phyloP scores from a whole-genome alignment of 192 early-diverging fungal genomes.

The Physocladia obscura region DNA sequence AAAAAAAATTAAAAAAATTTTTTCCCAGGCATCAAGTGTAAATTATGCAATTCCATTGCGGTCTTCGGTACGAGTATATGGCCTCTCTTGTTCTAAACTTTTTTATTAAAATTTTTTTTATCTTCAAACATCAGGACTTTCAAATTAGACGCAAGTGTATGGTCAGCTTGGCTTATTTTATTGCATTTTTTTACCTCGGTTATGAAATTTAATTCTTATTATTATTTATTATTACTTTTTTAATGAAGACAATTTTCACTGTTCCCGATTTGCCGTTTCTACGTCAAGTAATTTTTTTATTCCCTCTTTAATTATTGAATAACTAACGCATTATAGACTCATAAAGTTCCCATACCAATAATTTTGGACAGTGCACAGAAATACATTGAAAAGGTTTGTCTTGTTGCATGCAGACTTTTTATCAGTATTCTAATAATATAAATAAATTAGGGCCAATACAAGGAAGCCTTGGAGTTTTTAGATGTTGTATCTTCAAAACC shows the following conservation, averaged over 20 bases:
- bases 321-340: background rate
- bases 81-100: background rate
- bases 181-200: background rate
- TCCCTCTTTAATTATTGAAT: background rate
- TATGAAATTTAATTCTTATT: background rate
- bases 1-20: background rate
- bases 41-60: no score
- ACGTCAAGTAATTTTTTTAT: background rate
- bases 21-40: background rate
- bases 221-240: background rate
- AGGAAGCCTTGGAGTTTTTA: background rate
- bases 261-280: background rate
- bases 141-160: no score
- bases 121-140: no score
- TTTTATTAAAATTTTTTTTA: background rate
- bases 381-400: slow-evolving; percentile 15
- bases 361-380: background rate
- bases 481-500: background rate
- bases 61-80: no score
- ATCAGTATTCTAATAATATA: background rate
- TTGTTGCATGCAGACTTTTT: background rate
- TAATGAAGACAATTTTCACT: background rate
- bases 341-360: background rate
- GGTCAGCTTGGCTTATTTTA: background rate
- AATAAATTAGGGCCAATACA: slow-evolving; percentile 19